A percentile compares a stretch with the other conserved stretches of the same genome.
phyloP scores from a whole-genome alignment of 306 rosid species.

The Astragalus glycyphyllos region DNA sequence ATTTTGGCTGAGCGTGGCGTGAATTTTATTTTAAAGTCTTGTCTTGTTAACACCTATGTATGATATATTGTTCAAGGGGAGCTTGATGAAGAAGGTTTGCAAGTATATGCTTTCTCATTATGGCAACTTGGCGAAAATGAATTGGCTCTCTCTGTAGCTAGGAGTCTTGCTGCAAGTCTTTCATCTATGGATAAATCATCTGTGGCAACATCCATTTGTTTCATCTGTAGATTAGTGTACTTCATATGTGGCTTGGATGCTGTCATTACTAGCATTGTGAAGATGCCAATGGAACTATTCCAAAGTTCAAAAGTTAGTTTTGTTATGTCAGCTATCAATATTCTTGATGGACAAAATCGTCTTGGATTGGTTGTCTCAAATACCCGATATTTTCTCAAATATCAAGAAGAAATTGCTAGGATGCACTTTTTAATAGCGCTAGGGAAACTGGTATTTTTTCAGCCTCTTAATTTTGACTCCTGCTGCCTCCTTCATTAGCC shows the following conservation, averaged over 20 bases:
- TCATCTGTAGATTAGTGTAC: conserved; percentile 76
- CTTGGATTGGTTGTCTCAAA: conserved; percentile 68
- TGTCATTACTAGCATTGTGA: conserved; percentile 59
- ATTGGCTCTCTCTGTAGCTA: conserved; percentile 66
- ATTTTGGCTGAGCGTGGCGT: conserved; percentile 31
- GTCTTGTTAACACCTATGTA: conserved; percentile 36
- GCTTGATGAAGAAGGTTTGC: conserved; percentile 77
- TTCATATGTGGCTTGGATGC: conserved; percentile 72
- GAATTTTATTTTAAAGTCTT: conserved; percentile 12
- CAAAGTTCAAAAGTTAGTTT: conserved; percentile 75
- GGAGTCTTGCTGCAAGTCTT: conserved; percentile 60
- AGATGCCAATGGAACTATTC: conserved; percentile 80
- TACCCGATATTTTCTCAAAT: conserved; percentile 57
- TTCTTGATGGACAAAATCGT: conserved; percentile 65
- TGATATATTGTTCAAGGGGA: conserved; percentile 61
- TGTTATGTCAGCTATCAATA: conserved; percentile 78
- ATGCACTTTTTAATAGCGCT: conserved; percentile 85
- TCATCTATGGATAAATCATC: conserved; percentile 71
- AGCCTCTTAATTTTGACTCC: conserved; percentile 37
- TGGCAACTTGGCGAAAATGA: conserved; percentile 81
- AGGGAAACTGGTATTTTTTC: conserved; percentile 73
- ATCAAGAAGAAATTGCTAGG: conserved; percentile 69
- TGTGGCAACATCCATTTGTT: conserved; percentile 64
- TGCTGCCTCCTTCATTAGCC: conserved; percentile 2
- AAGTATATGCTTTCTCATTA: conserved; percentile 76